phyloP scores from a whole-genome alignment of 2,329 filamentous ascomycete genomes.

The Paracoccidioides lutzii region DNA sequence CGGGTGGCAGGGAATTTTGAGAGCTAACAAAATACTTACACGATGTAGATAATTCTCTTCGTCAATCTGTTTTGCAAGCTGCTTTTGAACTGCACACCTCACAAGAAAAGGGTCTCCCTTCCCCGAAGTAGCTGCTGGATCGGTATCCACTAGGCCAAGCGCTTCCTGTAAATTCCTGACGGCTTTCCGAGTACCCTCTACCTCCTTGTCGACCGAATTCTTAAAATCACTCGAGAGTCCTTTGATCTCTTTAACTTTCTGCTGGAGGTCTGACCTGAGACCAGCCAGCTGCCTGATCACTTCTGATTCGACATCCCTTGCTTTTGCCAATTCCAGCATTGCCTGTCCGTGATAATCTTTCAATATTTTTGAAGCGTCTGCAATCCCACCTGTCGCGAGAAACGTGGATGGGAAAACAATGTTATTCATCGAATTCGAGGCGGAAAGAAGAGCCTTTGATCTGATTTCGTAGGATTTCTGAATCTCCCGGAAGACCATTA shows the following conservation, averaged over 20 bases:
- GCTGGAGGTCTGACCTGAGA: slow-evolving; percentile 72
- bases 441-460: slow-evolving; percentile 67
- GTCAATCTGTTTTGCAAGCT: slow-evolving; percentile 83
- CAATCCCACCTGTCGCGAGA: slow-evolving; percentile 66
- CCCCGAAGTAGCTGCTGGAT: slow-evolving; percentile 60
- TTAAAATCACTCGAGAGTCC: slow-evolving; percentile 88
- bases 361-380: slow-evolving; percentile 71
- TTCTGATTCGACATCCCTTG: slow-evolving; percentile 78
- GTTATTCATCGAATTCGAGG: slow-evolving; percentile 74
- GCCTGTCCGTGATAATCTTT: slow-evolving; percentile 71
- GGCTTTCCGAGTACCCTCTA: slow-evolving; percentile 67
- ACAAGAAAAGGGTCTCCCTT: slow-evolving; percentile 90
- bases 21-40: slow-evolving; percentile 38
- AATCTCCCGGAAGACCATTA: slow-evolving; percentile 85
- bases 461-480: slow-evolving; percentile 78
- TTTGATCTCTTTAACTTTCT: slow-evolving; percentile 99
- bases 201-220: slow-evolving; percentile 90
- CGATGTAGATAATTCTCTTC: slow-evolving; percentile 96
- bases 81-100: slow-evolving; percentile 71
- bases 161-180: slow-evolving; percentile 73
- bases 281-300: slow-evolving; percentile 80
- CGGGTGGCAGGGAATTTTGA: neutral
- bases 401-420: slow-evolving; percentile 63
- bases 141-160: slow-evolving; percentile 64
- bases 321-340: slow-evolving; percentile 71